Conservation (phyloP, 2,329 filamentous ascomycete species). For the Cryphonectria carpinicola region DNA sequence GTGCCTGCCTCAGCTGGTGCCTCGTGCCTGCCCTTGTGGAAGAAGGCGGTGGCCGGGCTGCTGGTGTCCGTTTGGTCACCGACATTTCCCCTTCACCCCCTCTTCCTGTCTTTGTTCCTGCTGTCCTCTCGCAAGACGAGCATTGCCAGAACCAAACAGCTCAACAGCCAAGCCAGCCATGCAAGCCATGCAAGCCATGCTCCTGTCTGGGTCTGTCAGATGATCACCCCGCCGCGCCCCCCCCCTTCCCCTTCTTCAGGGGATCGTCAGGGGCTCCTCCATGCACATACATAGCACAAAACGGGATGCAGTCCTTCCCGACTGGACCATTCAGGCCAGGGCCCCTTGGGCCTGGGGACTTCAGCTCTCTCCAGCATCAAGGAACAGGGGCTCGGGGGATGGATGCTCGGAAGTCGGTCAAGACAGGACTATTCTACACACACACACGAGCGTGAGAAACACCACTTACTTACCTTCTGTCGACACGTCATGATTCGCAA, state of each 20-base stretch:
- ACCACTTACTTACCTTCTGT: neutral
- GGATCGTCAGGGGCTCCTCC: neutral
- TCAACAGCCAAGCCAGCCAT: neutral
- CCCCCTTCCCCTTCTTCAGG: neutral
- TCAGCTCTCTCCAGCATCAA: neutral
- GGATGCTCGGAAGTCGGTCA: neutral
- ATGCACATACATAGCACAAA: neutral
- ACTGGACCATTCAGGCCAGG: neutral
- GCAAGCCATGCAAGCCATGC: neutral
- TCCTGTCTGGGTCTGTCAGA: neutral
- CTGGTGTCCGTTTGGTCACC: slow-evolving; percentile 1
- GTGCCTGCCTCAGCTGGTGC: too few relatives aligned
- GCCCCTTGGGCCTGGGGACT: neutral
- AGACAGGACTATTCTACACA: neutral
- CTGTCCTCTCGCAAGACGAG: neutral
- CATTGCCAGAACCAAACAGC: neutral
- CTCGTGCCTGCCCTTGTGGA: neutral
- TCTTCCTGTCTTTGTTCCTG: neutral
- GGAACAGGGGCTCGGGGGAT: too few relatives aligned
- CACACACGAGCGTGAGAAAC: neutral
- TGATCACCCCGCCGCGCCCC: too few relatives aligned
- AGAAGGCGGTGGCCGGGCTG: slow-evolving; percentile 6
- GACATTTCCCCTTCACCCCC: slow-evolving; percentile 5
- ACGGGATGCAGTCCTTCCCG: neutral
- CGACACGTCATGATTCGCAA: slow-evolving; percentile 1